Evolutionary conservation across 73 alveolate genomes (phyloP).

Genomic region (Tetrahymena elliotti): DNA sequence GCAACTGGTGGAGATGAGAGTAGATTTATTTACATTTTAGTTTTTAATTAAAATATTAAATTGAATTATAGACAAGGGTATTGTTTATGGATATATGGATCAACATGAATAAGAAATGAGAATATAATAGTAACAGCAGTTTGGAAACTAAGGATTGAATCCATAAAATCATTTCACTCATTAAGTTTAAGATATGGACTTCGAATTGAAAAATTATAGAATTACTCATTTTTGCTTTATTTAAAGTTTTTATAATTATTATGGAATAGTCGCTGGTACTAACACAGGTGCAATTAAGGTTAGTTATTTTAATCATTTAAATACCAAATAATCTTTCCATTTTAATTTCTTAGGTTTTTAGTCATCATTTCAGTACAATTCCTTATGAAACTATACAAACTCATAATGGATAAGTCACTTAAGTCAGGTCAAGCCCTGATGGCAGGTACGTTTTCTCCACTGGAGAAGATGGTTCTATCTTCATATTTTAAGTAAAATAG

Average conservation of each 20-base stretch:
- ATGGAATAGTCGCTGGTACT: conserved; percentile 56
- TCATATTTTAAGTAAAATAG: conserved; percentile 12
- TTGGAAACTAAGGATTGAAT: neutral
- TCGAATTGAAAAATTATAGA: conserved; percentile 1
- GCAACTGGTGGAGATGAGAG: conserved; percentile 61
- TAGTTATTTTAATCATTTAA: conserved; percentile 3
- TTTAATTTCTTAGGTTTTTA: neutral
- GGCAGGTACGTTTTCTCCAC: conserved; percentile 70
- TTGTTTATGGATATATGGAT: neutral
- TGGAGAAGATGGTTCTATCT: conserved; percentile 80
- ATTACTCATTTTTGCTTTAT: conserved; percentile 18
- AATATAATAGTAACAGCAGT: neutral
- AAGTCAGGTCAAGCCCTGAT: conserved; percentile 71
- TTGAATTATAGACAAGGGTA: neutral
- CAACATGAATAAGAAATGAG: neutral
- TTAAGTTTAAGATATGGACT: neutral
- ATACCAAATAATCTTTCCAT: neutral
- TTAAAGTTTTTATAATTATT: conserved; percentile 21
- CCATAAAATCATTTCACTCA: neutral
- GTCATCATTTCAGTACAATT: conserved; percentile 16
- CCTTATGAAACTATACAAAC: conserved; percentile 54
- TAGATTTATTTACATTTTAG: conserved; percentile 27
- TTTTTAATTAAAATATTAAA: neutral
- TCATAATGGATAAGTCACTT: conserved; percentile 71
- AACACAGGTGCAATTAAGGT: conserved; percentile 52